Evolutionary conservation across 345 rosid species (phyloP), one percentile per base, ranked within the genome.

Genomic region (Sisymbrium irio): DNA sequence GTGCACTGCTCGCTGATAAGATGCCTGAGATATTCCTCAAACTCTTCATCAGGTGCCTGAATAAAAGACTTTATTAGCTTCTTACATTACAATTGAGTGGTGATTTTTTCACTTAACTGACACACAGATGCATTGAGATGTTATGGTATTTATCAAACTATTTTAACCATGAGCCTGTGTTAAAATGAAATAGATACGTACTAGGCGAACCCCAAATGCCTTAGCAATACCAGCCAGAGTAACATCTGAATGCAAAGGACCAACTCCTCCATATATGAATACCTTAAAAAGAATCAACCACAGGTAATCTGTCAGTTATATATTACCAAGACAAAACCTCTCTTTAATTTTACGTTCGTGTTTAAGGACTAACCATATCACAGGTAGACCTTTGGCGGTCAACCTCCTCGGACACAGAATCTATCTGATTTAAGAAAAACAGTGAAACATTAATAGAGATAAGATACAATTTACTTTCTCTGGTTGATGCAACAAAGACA

Each of bases 41-140:
- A 95, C 76, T 95, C 98, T 87, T 95, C 97, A 81, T 95, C 98
- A 47, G 98, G 99, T 72, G 98, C 99, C 99, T 95, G 62, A 76
- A 71, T 68, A 42, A 63, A 60, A 1, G 11, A 58, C 32, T 36
- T 47, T 18, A 67, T 59, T 25, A 60, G 56, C 17, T 27, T 20
- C 68, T 28, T 49, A 41, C 33, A 14, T 32, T 57, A 56, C 40
- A 32, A 32, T 5, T 56, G 40, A n/a, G 18, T 17, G 51, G 51
- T 46, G 12, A 44, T 42, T 12, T 15, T 7, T 36, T 45, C 55
- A 50, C 35, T 30, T 19, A 22, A 22, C 17, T 36, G 40, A 33
- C 18, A 59, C 28, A 4, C 50, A 49, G 19, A 72, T 45, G 10
- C 55, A 40, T 36, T 47, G 44, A 75, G 63, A 75, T 37, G 41